A percentile compares a stretch with the other conserved stretches of the same genome.
Conservation (phyloP, 768 basidiomycete genomes). For the Pisolithus tinctorius region DNA sequence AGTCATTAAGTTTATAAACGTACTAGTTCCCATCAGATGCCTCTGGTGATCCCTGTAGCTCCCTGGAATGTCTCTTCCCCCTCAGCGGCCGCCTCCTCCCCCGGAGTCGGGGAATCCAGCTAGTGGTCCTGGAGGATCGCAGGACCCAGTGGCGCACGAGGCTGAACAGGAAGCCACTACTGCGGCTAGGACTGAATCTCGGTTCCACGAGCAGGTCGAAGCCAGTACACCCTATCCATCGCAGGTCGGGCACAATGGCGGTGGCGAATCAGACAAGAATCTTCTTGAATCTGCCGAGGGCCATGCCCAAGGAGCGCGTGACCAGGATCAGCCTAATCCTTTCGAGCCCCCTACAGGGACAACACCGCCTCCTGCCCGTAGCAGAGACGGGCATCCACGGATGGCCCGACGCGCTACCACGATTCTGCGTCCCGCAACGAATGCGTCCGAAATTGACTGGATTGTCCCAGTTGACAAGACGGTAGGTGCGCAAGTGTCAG, state of each 20-base stretch:
- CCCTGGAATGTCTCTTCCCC: no score
- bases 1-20: no score
- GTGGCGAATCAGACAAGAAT: neutral
- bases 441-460: conserved; percentile 14
- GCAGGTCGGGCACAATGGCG: conserved; percentile 1
- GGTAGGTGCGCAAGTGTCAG: conserved; percentile 9
- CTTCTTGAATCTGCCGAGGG: conserved; percentile 8
- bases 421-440: neutral
- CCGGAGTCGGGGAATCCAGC: neutral
- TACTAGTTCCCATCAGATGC: no score
- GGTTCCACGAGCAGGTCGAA: neutral
- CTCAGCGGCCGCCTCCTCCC: neutral
- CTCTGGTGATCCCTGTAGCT: no score
- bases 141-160: no score
- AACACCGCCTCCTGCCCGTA: conserved; percentile 4
- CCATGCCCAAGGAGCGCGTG: neutral
- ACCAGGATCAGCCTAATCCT: conserved; percentile 4
- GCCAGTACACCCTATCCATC: neutral
- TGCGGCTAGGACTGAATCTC: neutral
- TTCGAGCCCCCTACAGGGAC: conserved; percentile 2
- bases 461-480: conserved; percentile 22
- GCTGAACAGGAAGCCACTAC: neutral
- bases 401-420: conserved; percentile 2
- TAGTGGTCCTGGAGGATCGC: neutral
- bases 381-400: conserved; percentile 14